These are phyloP conservation scores for Didymosphaeria variabile DNA, from an alignment of 2,329 filamentous ascomycete species.

Conservation along the genomic window DNA sequence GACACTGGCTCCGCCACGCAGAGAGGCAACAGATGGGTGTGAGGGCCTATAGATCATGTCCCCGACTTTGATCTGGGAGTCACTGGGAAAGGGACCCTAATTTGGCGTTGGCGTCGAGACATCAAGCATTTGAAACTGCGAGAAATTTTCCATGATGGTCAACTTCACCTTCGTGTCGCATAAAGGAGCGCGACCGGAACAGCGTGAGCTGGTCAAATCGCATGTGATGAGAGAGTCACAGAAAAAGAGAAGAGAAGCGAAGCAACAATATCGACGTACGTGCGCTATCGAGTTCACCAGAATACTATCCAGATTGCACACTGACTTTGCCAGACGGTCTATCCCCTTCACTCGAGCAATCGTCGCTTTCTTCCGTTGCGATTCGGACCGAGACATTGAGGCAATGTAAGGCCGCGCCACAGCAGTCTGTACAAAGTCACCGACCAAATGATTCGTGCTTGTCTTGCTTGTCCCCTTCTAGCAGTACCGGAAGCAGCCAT, in stretches of 20 bases:
- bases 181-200: slow-evolving; percentile 28
- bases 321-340: slow-evolving; percentile 1
- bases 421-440: not conserved
- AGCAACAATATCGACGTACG: slow-evolving; percentile 20
- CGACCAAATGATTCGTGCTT: not conserved
- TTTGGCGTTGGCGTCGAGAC: not conserved
- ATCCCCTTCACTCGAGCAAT: not conserved
- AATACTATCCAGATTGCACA: not conserved
- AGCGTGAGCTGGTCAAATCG: slow-evolving; percentile 27
- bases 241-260: slow-evolving; percentile 27
- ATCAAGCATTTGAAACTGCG: not conserved
- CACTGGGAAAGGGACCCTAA: not conserved
- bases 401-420: not conserved
- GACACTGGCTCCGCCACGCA: not conserved
- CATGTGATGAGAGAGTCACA: slow-evolving; percentile 32
- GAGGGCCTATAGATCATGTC: not conserved
- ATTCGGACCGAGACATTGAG: not conserved
- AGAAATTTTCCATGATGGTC: slow-evolving; percentile 7
- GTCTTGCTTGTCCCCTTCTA: not conserved
- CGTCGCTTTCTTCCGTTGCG: not conserved
- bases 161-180: slow-evolving; percentile 33
- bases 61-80: not conserved
- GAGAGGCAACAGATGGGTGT: not conserved
- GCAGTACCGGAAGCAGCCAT: not conserved
- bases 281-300: not conserved